phyloP scores from a whole-genome alignment of 345 rosid genomes.

The Ricinus communis region DNA sequence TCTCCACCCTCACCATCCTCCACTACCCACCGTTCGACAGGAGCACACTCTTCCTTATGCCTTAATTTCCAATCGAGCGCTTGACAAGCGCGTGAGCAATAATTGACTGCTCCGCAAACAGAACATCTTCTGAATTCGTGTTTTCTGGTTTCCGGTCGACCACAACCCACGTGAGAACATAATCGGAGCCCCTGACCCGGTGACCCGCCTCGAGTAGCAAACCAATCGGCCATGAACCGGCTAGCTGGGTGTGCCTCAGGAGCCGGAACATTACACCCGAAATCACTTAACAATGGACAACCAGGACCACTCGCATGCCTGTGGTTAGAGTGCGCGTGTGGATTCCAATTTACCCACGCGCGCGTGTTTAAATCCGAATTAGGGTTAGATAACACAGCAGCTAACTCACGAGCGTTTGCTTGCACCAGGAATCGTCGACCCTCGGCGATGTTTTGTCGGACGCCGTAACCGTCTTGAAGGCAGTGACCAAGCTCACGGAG shows the following conservation, averaged over 20 bases:
- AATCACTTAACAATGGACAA: constrained; percentile 84
- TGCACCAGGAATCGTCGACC: constrained; percentile 91
- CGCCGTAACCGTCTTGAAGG: constrained; percentile 96
- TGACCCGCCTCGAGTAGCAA: constrained; percentile 33
- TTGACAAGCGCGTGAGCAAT: constrained; percentile 96
- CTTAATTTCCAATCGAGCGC: constrained; percentile 95
- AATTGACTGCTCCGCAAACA: constrained; percentile 87
- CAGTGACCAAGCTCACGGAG: constrained; percentile 98
- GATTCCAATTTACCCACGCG: constrained; percentile 57
- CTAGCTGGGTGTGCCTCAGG: constrained; percentile 82
- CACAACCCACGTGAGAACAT: constrained; percentile 85
- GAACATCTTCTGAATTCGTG: constrained; percentile 96
- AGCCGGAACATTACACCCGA: constrained; percentile 97
- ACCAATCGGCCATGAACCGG: constrained; percentile 80
- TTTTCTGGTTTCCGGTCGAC: constrained; percentile 85
- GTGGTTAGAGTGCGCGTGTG: constrained; percentile 35
- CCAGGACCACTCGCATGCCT: constrained; percentile 38
- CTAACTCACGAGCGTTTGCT: constrained; percentile 92
- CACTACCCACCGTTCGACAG: constrained; percentile 61
- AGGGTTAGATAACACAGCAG: constrained; percentile 53
- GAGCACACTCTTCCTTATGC: constrained; percentile 76
- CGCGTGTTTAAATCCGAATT: constrained; percentile 25
- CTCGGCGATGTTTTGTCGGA: constrained; percentile 71
- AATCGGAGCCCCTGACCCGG: constrained; percentile 61
- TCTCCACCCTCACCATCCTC: constrained; percentile 57